Evolutionary conservation across 176 grass and related monocot species (phyloP).

Genomic region (Rhynchospora tenuis): DNA sequence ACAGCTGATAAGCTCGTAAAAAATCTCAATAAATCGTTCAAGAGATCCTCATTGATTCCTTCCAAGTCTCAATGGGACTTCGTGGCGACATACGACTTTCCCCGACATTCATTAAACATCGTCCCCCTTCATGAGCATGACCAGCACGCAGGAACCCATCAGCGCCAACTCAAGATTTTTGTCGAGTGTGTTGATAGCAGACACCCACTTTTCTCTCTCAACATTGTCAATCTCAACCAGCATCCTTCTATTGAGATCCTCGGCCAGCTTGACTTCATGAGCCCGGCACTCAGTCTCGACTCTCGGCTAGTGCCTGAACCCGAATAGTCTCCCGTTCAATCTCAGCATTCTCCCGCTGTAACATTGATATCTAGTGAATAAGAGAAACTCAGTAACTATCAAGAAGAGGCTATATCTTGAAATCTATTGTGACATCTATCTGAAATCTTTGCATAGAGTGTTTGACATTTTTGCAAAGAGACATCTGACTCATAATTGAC

Average conservation of each 20-base stretch:
- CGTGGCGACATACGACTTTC: conserved; percentile 76
- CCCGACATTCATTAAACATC: conserved; percentile 95
- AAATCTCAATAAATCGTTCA: conserved; percentile 36
- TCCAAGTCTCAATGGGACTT: conserved; percentile 43
- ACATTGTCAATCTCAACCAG: too few species aligned
- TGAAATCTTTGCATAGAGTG: not conserved
- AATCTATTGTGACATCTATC: too few species aligned
- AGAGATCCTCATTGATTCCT: conserved; percentile 46
- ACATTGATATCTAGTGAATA: too few species aligned
- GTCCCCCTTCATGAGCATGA: conserved; percentile 73
- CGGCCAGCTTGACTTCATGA: too few species aligned
- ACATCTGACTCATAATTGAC: not conserved
- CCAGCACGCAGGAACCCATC: conserved; percentile 89
- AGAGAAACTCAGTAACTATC: too few species aligned
- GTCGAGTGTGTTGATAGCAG: conserved; percentile 25
- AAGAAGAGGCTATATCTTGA: too few species aligned
- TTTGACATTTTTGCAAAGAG: not conserved
- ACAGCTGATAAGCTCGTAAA: conserved; percentile 45
- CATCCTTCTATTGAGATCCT: too few species aligned
- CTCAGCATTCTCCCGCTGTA: too few species aligned
- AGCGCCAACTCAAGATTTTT: conserved; percentile 65
- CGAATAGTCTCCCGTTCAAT: too few species aligned
- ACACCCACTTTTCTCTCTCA: too few species aligned
- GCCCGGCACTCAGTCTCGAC: too few species aligned
- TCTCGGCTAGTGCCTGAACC: too few species aligned